Conservation (phyloP, 2,329 filamentous ascomycete genomes). For the Neurospora crassa region DNA sequence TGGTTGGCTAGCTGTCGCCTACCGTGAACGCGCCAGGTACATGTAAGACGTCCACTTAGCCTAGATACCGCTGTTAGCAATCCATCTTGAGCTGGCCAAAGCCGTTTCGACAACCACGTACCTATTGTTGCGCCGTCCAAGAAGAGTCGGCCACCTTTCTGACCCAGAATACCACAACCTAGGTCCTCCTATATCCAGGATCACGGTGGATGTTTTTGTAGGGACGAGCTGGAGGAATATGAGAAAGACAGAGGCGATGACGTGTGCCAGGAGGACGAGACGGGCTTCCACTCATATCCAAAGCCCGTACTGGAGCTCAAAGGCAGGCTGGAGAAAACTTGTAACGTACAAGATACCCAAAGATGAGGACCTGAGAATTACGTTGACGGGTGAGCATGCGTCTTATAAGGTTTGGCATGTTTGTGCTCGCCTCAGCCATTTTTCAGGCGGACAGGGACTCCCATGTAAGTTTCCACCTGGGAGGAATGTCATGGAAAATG, state of each 20-base stretch:
- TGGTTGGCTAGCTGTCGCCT: constrained; percentile 14
- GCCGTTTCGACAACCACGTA: constrained; percentile 12
- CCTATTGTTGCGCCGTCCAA: constrained; percentile 2
- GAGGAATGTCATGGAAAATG: background rate
- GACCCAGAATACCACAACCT: background rate
- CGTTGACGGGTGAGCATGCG: background rate
- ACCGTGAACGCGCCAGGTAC: constrained; percentile 8
- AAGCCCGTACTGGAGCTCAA: background rate
- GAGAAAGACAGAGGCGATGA: background rate
- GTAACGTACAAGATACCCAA: background rate
- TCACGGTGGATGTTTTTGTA: background rate
- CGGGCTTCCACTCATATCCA: background rate
- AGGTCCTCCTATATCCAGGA: background rate
- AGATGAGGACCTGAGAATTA: background rate
- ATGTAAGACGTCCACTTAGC: background rate
- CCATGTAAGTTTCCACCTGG: background rate
- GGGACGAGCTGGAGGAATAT: background rate
- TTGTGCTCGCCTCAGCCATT: background rate
- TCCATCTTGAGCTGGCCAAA: background rate
- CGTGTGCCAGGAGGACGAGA: background rate
- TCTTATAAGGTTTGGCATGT: background rate
- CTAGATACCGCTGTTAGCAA: background rate
- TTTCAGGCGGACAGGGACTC: background rate
- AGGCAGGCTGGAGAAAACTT: background rate
- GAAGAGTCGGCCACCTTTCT: constrained; percentile 2